Base-by-base conservation (phyloP, 495 filamentous ascomycete genomes). In the Talaromyces borbonicus region DNA sequence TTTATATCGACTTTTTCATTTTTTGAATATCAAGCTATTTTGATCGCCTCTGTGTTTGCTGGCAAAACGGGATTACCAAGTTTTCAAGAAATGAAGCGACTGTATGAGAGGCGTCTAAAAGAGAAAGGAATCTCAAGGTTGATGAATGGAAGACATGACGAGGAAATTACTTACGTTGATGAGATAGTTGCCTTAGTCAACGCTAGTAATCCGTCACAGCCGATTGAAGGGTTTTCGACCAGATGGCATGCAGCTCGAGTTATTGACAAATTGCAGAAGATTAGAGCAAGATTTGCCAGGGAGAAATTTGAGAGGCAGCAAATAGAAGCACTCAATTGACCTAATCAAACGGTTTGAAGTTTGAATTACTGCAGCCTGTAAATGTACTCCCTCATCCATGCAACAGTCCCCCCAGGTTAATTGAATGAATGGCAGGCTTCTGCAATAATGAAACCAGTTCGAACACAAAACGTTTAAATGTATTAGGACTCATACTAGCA, bases 1-100 rank as follows among this genome's bases (percentile, higher is more conserved):
- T 83, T 84, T 49, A 76, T 94, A 8, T 81, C 92, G 18, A 89
- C 90, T 3, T 95, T 95, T 55, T 80, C 84, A 3, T 55, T 88
- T 5, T 67, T 79, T 0, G 85, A 95, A 56, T 77, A 72, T 15
- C 89, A 95, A 57, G 80, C 78, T 4, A 79, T 85, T 8, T 72
- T 84, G 2, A 73, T 95, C 45, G 78, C 87, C 12, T 74, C 85
- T 3, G 73, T 88, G 2, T 94, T 80, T 77, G 75, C 84, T 0
- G 76, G 78, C 27, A 62, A 78, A 0, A 66, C 94, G 2, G 52
- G 51, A 0, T 65, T 94, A 6, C 90, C 90, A 0, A 52, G 71
- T 0, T 52, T 50, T 7, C 55, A 58, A 8, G 77, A 79, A 22
- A 90, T 95, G 83, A 53, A 60, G 47, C 35, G 35, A 9, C 19